Base-by-base conservation (phyloP, 2,329 filamentous ascomycete genomes). In the Penicillium thymicola region DNA sequence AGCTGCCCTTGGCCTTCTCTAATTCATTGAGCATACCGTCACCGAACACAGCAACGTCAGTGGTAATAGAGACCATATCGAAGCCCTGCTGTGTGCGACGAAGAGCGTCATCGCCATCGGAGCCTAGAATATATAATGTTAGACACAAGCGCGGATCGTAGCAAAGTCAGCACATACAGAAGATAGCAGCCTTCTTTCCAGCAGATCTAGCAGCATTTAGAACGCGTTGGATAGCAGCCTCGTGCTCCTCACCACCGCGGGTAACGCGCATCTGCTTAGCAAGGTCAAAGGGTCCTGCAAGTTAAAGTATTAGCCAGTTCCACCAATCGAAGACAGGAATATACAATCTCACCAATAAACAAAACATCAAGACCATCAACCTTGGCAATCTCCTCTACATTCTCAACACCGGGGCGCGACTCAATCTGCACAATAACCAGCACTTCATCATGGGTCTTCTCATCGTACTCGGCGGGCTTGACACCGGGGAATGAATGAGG, bases 301-400 rank as follows among this genome's bases (percentile, higher is more conserved):
- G 3, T 46, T 3, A 2, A 37, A 25, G 0, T 11, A 38, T 59
- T 14, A 61, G 41, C 18, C 8, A 28, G 3, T 25, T 4, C 16
- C 10, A 21, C 8, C 11, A 32, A 18, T 14, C 10, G 4, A 21
- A 18, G 4, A 21, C 9, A 38, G n/a, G 34, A 34, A 10, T 11
- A 2, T 25, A 8, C 1, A 21, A 30, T 58, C 62, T 54, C 43
- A 68, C 71, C 75, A 50, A 77, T 75, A 37, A 77, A 72, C 34
- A 77, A 62, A 13, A 72, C 65, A 61, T 78, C 76, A 13, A 78
- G 61, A 6, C 76, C 76, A 18, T 71, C 68, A 4, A 77, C 74
- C 4, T 66, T 67, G 1, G 75, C 75, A 57, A 79, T 79, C 51
- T 73, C 71, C 64, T 78, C 76, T 8, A 78, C 75, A 55, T 75